Percentiles rank a stretch among this genome's conserved stretches.
phyloP scores from a whole-genome alignment of 371 early-diverging fungal species.

The Thermomucor indicae-seudaticae region DNA sequence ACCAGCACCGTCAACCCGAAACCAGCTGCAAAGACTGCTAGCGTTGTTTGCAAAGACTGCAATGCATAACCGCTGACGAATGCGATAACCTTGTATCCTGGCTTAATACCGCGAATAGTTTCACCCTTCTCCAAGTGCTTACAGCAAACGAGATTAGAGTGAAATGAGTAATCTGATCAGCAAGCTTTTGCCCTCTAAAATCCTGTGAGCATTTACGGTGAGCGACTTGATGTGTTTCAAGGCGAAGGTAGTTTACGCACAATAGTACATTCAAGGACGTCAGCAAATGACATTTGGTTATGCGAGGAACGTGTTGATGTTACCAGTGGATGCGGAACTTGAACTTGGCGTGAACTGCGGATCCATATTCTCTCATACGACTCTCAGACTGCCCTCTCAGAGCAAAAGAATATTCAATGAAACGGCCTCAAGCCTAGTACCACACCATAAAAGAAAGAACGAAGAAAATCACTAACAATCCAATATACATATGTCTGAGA shows the following conservation, averaged over 20 bases:
- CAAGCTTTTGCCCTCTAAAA: conserved; percentile 19
- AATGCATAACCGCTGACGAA: conserved; percentile 13
- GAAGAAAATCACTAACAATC: no score
- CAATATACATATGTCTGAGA: no score
- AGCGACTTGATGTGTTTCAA: neutral
- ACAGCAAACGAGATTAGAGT: conserved; percentile 24
- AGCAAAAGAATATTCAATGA: no score
- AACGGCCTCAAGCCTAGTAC: no score
- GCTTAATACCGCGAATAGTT: neutral
- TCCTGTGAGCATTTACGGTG: conserved; percentile 17
- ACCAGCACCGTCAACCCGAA: conserved; percentile 6
- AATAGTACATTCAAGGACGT: conserved; percentile 12
- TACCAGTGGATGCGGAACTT: no score
- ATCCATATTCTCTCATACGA: no score
- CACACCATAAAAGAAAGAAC: no score
- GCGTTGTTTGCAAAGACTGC: conserved; percentile 8
- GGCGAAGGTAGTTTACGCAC: conserved; percentile 1
- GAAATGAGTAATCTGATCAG: conserved; percentile 19
- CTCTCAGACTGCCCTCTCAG: no score
- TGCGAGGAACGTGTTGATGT: no score
- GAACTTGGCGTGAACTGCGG: no score
- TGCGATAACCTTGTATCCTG: conserved; percentile 8
- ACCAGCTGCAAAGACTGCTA: conserved; percentile 10
- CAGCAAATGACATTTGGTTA: conserved; percentile 11
- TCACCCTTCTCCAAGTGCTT: conserved; percentile 4